These are phyloP conservation scores for Tricholoma saponaceum DNA, from an alignment of 768 basidiomycete species.

Conservation along the genomic window DNA sequence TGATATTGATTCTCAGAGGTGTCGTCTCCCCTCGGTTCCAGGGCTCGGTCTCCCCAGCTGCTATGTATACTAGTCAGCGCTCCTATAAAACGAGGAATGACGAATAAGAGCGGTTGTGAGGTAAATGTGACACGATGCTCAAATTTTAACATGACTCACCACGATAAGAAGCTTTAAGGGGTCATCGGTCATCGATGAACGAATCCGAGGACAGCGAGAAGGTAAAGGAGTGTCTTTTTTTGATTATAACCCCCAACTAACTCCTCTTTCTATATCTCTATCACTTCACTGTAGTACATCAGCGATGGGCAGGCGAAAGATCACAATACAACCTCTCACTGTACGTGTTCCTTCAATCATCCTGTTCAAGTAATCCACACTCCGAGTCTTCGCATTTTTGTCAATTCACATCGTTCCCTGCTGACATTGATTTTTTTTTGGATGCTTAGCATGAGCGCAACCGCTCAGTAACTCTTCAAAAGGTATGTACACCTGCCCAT, in stretches of 20 bases:
- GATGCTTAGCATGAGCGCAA: neutral
- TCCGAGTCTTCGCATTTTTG: neutral
- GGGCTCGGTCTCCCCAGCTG: too few relatives aligned
- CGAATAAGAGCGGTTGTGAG: too few relatives aligned
- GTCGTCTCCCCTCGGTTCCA: too few relatives aligned
- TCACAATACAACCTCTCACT: neutral
- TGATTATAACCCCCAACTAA: neutral
- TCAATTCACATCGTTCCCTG: neutral
- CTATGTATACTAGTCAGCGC: too few relatives aligned
- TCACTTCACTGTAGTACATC: neutral
- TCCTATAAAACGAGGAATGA: too few relatives aligned
- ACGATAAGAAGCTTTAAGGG: too few relatives aligned
- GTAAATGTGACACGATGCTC: too few relatives aligned
- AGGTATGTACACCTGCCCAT: neutral
- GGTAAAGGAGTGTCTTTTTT: neutral
- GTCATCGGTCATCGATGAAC: too few relatives aligned
- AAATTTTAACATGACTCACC: too few relatives aligned
- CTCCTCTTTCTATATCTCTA: neutral
- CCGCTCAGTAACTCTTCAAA: neutral
- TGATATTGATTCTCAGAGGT: too few relatives aligned
- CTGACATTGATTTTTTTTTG: neutral
- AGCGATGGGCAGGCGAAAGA: neutral
- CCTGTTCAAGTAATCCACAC: too few relatives aligned
- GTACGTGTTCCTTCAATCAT: neutral
- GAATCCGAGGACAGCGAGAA: neutral